Evolutionary conservation across 768 basidiomycete species (phyloP).

Genomic region (Suillus occidentalis): DNA sequence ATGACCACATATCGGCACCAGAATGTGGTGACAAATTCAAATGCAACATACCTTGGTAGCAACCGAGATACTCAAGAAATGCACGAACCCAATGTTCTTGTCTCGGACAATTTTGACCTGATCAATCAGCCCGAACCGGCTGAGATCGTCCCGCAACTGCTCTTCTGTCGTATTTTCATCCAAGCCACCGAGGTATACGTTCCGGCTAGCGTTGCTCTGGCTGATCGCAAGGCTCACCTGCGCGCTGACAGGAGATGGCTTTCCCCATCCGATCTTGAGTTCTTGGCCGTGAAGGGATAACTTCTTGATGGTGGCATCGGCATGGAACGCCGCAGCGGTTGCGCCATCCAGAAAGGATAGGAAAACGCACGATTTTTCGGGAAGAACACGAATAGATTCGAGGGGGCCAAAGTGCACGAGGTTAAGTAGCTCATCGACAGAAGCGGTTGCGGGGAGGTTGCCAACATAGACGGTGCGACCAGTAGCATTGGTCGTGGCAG

Average conservation of each 20-base stretch:
- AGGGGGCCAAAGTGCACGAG: slow-evolving; percentile 97
- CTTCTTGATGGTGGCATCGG: slow-evolving; percentile 95
- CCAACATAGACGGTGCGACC: slow-evolving; percentile 97
- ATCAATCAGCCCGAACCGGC: slow-evolving; percentile 93
- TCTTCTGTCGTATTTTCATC: slow-evolving; percentile 92
- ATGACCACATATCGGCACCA: not conserved
- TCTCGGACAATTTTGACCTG: slow-evolving; percentile 99
- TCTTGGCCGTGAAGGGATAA: slow-evolving; percentile 91
- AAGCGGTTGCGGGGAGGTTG: slow-evolving; percentile 91
- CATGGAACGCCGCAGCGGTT: slow-evolving; percentile 95
- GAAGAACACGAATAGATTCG: slow-evolving; percentile 90
- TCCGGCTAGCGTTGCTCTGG: slow-evolving; percentile 91
- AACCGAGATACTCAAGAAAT: slow-evolving; percentile 92
- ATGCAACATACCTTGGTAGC: slow-evolving; percentile 80
- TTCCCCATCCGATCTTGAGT: slow-evolving; percentile 99
- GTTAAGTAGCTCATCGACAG: slow-evolving; percentile 96
- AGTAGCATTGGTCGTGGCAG: slow-evolving; percentile 53
- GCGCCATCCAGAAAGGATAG: slow-evolving; percentile 94
- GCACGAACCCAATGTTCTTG: slow-evolving; percentile 99
- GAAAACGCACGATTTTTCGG: slow-evolving; percentile 97
- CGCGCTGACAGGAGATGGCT: slow-evolving; percentile 84
- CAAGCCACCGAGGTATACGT: slow-evolving; percentile 94
- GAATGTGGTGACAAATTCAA: not conserved
- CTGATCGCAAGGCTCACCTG: slow-evolving; percentile 86
- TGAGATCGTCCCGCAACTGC: slow-evolving; percentile 86